These are phyloP conservation scores for Sporodiniella umbellata DNA, from an alignment of 371 early-diverging fungal genomes.

Conservation along the genomic window DNA sequence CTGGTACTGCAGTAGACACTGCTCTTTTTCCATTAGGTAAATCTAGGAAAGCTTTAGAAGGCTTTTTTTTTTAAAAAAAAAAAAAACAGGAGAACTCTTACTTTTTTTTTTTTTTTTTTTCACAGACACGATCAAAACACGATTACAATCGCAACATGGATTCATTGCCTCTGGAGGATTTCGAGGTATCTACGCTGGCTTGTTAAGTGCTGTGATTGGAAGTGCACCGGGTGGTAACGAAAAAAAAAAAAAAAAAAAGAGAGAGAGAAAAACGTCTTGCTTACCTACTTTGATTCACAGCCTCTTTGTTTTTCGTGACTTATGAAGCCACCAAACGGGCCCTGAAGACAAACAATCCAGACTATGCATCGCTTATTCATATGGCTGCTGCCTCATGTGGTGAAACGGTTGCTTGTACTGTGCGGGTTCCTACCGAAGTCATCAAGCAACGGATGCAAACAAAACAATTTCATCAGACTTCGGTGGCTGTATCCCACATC, in stretches of 20 bases:
- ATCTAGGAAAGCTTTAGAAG: no score
- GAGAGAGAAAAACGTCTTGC: neutral
- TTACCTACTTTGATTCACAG: constrained; percentile 33
- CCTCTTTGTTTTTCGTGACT: constrained; percentile 89
- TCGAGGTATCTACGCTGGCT: constrained; percentile 86
- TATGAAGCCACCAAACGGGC: constrained; percentile 80
- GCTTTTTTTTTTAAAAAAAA: no score
- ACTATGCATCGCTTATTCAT: constrained; percentile 67
- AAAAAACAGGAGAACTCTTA: neutral
- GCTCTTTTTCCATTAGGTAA: constrained; percentile 78
- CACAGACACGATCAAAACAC: constrained; percentile 89
- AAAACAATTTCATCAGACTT: constrained; percentile 67
- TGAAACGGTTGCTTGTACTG: constrained; percentile 92
- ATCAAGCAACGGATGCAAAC: constrained; percentile 95
- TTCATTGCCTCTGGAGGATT: constrained; percentile 91
- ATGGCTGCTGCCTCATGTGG: constrained; percentile 91
- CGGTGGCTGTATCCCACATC: constrained; percentile 60
- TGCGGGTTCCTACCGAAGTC: constrained; percentile 95
- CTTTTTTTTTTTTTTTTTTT: neutral
- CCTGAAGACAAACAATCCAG: constrained; percentile 30
- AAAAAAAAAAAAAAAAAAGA: no score
- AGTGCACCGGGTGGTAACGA: constrained; percentile 85
- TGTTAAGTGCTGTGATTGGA: constrained; percentile 90
- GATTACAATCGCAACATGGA: constrained; percentile 85
- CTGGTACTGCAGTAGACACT: constrained; percentile 87